Evolutionary conservation across 371 early-diverging fungal genomes (phyloP).

Genomic region (Rhizomucor pusillus): DNA sequence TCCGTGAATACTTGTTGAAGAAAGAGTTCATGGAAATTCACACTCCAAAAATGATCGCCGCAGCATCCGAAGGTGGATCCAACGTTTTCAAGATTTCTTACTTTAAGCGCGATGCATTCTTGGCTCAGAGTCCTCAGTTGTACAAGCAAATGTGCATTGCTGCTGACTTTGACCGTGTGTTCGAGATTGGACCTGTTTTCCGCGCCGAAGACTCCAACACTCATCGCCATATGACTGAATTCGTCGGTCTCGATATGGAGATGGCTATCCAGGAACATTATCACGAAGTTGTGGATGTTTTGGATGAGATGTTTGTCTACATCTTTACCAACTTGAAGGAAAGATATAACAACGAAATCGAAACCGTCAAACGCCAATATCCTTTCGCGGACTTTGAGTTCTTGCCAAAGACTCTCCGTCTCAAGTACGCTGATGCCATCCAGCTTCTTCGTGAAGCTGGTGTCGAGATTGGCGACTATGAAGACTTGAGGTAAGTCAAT

Average conservation of each 20-base stretch:
- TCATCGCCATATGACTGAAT: slow-evolving; percentile 99
- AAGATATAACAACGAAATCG: slow-evolving; percentile 85
- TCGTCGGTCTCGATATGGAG: slow-evolving; percentile 99
- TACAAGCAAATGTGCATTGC: slow-evolving; percentile 99
- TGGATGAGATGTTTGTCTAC: slow-evolving; percentile 91
- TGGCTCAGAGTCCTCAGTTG: slow-evolving; percentile 99
- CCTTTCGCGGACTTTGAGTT: slow-evolving; percentile 92
- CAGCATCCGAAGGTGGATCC: slow-evolving; percentile 99
- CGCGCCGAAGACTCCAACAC: slow-evolving; percentile 99
- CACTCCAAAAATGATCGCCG: slow-evolving; percentile 96
- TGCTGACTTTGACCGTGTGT: slow-evolving; percentile 98
- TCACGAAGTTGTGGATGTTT: slow-evolving; percentile 90
- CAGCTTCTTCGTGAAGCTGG: slow-evolving; percentile 91
- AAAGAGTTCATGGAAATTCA: slow-evolving; percentile 97
- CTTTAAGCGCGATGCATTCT: slow-evolving; percentile 93
- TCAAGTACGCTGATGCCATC: slow-evolving; percentile 92
- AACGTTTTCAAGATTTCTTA: slow-evolving; percentile 98
- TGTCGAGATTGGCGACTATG: slow-evolving; percentile 89
- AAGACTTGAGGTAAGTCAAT: slow-evolving; percentile 71
- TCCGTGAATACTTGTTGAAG: slow-evolving; percentile 89
- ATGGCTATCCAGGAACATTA: slow-evolving; percentile 99
- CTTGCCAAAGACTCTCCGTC: slow-evolving; percentile 82
- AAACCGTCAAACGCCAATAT: slow-evolving; percentile 87
- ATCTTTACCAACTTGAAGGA: slow-evolving; percentile 89
- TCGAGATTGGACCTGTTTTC: slow-evolving; percentile 99